These are phyloP conservation scores for Yamagishiella unicocca DNA, from an alignment of 139 green algal genomes.

Conservation along the genomic window DNA sequence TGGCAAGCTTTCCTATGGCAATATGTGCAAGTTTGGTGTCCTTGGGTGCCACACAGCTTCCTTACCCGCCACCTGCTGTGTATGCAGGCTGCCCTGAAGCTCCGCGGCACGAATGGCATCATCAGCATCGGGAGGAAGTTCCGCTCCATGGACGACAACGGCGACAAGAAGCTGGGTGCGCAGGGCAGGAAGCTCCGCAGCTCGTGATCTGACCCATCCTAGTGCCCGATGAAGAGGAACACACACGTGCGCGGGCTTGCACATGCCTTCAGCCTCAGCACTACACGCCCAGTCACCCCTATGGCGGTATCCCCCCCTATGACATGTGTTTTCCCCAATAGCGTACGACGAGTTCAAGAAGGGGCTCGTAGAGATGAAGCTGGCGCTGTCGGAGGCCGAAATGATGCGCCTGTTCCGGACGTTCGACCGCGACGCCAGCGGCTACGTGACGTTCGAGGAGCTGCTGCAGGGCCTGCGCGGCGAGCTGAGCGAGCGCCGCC, in stretches of 20 bases:
- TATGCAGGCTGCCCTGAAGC: slow-evolving; percentile 54
- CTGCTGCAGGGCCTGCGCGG: slow-evolving; percentile 65
- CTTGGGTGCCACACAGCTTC: no score
- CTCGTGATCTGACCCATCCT: no score
- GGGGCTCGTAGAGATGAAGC: slow-evolving; percentile 55
- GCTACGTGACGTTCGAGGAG: slow-evolving; percentile 67
- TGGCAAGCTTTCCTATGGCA: no score
- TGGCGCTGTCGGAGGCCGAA: slow-evolving; percentile 51
- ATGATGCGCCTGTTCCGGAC: slow-evolving; percentile 55
- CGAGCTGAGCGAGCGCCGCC: slow-evolving; percentile 57
- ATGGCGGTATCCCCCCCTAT: no score
- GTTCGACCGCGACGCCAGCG: slow-evolving; percentile 66
- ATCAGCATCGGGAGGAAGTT: slow-evolving; percentile 70
- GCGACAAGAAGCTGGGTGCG: slow-evolving; percentile 57
- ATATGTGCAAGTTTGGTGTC: no score
- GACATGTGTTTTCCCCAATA: no score
- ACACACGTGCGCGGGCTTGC: no score
- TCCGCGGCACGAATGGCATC: slow-evolving; percentile 66
- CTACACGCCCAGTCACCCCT: no score
- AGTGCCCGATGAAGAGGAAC: no score
- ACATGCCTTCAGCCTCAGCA: no score
- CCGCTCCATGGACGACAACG: slow-evolving; percentile 64
- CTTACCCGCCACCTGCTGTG: not conserved
- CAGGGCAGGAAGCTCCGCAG: not conserved
- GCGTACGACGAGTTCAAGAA: slow-evolving; percentile 55